A percentile compares a stretch with the other conserved stretches of the same genome.
Evolutionary conservation across 2,329 filamentous ascomycete species (phyloP).

Genomic region (Diaporthe helianthi): DNA sequence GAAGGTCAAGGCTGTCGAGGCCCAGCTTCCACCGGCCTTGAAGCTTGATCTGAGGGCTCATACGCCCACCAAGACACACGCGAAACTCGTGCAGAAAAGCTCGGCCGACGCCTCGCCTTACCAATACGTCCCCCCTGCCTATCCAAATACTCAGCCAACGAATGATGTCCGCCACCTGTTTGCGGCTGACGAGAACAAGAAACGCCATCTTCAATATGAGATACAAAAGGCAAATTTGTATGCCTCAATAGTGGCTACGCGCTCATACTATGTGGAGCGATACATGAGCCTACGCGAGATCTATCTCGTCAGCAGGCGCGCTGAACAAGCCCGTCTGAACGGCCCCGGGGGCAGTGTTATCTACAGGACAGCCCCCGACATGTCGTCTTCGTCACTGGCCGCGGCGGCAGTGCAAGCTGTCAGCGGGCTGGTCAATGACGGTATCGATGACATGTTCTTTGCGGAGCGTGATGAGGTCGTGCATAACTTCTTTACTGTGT

Average conservation of each 20-base stretch:
- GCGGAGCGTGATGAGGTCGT: constrained; percentile 83
- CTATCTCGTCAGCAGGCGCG: constrained; percentile 57
- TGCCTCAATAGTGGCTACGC: constrained; percentile 78
- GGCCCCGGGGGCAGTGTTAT: constrained; percentile 40
- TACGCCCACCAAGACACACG: constrained; percentile 47
- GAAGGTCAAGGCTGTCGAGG: constrained; percentile 72
- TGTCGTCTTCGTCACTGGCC: constrained; percentile 40
- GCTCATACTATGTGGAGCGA: constrained; percentile 85
- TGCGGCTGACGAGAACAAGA: constrained; percentile 55
- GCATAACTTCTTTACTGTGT: constrained; percentile 76
- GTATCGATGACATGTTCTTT: constrained; percentile 75
- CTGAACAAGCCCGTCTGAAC: constrained; percentile 42
- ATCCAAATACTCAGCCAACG: constrained; percentile 52
- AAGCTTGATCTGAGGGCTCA: constrained; percentile 52
- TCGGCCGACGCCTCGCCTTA: constrained; percentile 55
- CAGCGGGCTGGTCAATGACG: constrained; percentile 56
- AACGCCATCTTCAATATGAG: constrained; percentile 75
- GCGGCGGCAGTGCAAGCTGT: constrained; percentile 49
- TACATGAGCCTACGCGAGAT: constrained; percentile 81
- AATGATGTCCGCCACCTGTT: constrained; percentile 60
- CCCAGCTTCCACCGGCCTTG: constrained; percentile 73
- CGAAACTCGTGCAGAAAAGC: constrained; percentile 39
- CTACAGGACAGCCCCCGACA: constrained; percentile 45
- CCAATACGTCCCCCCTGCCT: constrained; percentile 60
- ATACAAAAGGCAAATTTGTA: constrained; percentile 94